Evolutionary conservation across 1,139 yeast genomes (phyloP).

Genomic region (Candida pseudoviswanathii): DNA sequence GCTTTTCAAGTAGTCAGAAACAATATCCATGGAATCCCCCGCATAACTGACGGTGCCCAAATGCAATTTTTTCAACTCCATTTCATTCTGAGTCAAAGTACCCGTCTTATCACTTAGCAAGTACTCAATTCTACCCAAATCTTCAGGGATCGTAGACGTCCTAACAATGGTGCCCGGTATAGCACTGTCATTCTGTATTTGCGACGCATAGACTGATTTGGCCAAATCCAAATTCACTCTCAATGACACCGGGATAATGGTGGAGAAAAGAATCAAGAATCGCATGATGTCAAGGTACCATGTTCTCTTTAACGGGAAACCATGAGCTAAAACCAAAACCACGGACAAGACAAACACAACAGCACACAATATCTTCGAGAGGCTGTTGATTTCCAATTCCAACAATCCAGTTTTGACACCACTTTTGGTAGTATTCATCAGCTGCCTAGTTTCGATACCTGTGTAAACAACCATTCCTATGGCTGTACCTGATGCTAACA

Average conservation of each 20-base stretch:
- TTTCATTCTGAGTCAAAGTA: constrained; percentile 95
- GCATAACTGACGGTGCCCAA: constrained; percentile 92
- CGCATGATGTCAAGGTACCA: constrained; percentile 94
- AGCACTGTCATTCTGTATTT: constrained; percentile 82
- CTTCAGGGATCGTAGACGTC: constrained; percentile 97
- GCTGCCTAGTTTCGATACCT: constrained; percentile 91
- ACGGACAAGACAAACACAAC: constrained; percentile 82
- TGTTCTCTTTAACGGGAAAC: constrained; percentile 57
- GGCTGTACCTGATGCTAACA: constrained; percentile 90
- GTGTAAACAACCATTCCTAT: constrained; percentile 88
- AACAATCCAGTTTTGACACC: constrained; percentile 91
- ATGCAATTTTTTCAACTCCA: constrained; percentile 93
- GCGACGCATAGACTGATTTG: constrained; percentile 93
- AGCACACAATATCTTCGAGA: constrained; percentile 85
- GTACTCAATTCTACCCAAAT: constrained; percentile 93
- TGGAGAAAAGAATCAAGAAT: constrained; percentile 85
- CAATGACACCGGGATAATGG: constrained; percentile 93
- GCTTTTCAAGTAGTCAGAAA: constrained; percentile 62
- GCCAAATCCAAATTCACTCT: constrained; percentile 95
- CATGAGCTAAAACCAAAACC: constrained; percentile 76
- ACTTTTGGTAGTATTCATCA: constrained; percentile 85
- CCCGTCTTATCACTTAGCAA: constrained; percentile 94
- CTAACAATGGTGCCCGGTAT: constrained; percentile 91
- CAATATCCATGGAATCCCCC: constrained; percentile 89
- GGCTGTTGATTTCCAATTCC: constrained; percentile 85